Evolutionary conservation across 1,139 yeast species (phyloP), one percentile per base, ranked within the genome.

Genomic region (Suhomyces bolitotheri): DNA sequence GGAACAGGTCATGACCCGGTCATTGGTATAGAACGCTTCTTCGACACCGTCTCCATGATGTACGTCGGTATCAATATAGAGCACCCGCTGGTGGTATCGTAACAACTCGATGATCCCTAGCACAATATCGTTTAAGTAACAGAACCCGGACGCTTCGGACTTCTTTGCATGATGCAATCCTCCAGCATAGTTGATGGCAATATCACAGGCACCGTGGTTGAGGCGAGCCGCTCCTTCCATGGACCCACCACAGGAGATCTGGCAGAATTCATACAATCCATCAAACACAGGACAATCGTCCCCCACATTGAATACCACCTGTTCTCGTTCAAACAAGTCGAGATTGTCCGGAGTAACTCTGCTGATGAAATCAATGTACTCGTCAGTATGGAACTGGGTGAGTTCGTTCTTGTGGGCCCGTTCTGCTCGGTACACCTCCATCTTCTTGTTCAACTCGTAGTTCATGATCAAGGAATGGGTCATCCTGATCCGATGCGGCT

Each of bases 1-100:
- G 5, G 96, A 87, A 54, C 95, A 88, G 0, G 97, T 90, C 97
- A 92, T 89, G 33, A 92, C 98, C 45, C 97, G 70, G 60, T 92
- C 97, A 8, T 96, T 89, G 10, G 96, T 81, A 61, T 90, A 92
- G 54, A 92, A 92, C 0, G 97, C 97, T 60, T 92, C 97, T 62
- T 92, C 97, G 20, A 92, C 98, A 42, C 97, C 98, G 62, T 92
- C 98, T 39, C 98, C 98, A 54, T 92, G 98, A 58, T 92, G 98
- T 11, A 92, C 88, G 61, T 92, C 98, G 42, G 88, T 92, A 58
- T 92, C 98, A 45, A 92, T 84, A 60, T 92, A 92, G 48, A 92
- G 70, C 8, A 92, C 97, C 49, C 97, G 74, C 31, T 96, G 95
- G 61, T 92, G 96, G 54, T 86, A 89, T 40, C 97, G 71, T 49